Percentiles rank a stretch among this genome's conserved stretches.
phyloP scores from a whole-genome alignment of 208 protist species.

The Leishmania lainsoni region DNA sequence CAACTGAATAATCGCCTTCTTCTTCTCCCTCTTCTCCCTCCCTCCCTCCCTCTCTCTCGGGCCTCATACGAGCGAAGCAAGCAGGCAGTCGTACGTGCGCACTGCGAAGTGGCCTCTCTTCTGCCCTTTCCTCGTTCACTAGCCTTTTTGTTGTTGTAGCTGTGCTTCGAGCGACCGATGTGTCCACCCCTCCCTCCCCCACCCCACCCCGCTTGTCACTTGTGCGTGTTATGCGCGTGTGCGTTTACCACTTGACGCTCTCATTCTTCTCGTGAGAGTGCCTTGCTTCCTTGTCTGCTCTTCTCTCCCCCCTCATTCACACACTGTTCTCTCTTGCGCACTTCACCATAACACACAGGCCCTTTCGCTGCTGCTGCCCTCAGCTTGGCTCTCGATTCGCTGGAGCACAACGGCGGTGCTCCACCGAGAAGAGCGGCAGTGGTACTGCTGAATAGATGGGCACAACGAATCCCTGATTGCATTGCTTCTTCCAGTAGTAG shows the following conservation, averaged over 20 bases:
- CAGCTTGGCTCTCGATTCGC: background rate
- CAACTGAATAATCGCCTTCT: too few relatives aligned
- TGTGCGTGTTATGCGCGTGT: background rate
- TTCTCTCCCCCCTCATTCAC: background rate
- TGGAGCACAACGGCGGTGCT: background rate
- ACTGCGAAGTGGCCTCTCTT: background rate
- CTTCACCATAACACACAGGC: background rate
- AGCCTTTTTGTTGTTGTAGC: background rate
- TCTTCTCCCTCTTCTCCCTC: background rate
- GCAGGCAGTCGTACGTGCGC: too few relatives aligned
- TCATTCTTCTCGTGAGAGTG: background rate
- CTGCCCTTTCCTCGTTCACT: slow-evolving; percentile 7
- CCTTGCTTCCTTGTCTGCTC: background rate
- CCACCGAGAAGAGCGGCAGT: background rate
- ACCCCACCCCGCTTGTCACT: too few relatives aligned
- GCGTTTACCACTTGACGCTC: background rate
- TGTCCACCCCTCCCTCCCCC: background rate
- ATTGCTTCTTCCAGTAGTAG: background rate
- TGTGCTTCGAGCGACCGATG: background rate
- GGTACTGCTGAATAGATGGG: background rate
- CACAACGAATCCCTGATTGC: background rate
- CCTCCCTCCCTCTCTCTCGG: too few relatives aligned
- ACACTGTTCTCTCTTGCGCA: background rate
- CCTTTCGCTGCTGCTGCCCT: background rate
- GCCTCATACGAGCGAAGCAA: too few relatives aligned